Percentiles rank a stretch among this genome's conserved stretches.
These are phyloP conservation scores for Peniophora sp. DNA, from an alignment of 1,284 basidiomycete genomes.

Conservation along the genomic window DNA sequence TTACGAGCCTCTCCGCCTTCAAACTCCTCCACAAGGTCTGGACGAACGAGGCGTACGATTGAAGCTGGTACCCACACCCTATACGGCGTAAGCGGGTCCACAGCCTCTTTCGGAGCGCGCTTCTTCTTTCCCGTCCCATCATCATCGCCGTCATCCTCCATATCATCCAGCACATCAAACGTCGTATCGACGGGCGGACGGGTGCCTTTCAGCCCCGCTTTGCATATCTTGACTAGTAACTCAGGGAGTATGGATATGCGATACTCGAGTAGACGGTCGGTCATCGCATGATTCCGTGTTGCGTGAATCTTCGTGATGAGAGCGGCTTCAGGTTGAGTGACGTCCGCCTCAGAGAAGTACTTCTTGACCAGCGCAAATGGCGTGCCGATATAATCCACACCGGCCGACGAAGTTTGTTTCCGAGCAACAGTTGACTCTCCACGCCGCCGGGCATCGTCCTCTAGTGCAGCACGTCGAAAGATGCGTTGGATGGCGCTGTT, in stretches of 20 bases:
- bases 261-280: constrained; percentile 63
- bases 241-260: constrained; percentile 64
- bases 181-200: constrained; percentile 41
- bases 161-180: constrained; percentile 27
- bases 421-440: neutral
- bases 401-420: neutral
- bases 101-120: constrained; percentile 28
- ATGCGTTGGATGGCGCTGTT: constrained; percentile 57
- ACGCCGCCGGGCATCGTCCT: neutral
- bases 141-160: constrained; percentile 22
- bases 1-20: constrained; percentile 45
- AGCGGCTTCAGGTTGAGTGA: constrained; percentile 21
- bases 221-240: constrained; percentile 53
- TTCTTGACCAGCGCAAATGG: constrained; percentile 50
- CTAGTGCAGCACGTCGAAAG: constrained; percentile 28
- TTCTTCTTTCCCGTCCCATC: constrained; percentile 26
- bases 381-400: constrained; percentile 26
- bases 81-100: constrained; percentile 42
- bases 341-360: constrained; percentile 40
- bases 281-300: constrained; percentile 49
- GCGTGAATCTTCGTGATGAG: constrained; percentile 40
- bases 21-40: constrained; percentile 51
- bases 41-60: constrained; percentile 62
- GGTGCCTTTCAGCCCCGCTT: constrained; percentile 55
- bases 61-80: constrained; percentile 72